Percentiles rank a stretch among this genome's conserved stretches.
Evolutionary conservation across 768 basidiomycete genomes (phyloP).

Genomic region (Cantharellus cinnabarinus): DNA sequence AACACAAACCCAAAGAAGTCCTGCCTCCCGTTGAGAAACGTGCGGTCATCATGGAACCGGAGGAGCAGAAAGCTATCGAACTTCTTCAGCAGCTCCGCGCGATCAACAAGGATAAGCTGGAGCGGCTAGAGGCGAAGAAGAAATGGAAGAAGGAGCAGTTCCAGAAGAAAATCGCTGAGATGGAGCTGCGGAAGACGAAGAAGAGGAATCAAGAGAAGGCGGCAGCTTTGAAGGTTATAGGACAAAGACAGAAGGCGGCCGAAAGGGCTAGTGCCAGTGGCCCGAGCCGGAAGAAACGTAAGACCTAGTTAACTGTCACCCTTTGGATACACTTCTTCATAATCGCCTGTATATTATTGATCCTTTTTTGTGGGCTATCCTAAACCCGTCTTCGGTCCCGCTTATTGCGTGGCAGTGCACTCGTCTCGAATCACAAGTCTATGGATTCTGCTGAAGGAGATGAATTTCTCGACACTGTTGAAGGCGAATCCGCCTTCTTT

Average conservation of each 20-base stretch:
- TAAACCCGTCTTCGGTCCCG: not conserved
- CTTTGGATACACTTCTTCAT: too few species aligned
- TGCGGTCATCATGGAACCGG: slow-evolving; percentile 85
- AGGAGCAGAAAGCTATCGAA: slow-evolving; percentile 82
- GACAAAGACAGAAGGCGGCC: slow-evolving; percentile 47
- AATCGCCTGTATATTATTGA: too few species aligned
- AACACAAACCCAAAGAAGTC: slow-evolving; percentile 64
- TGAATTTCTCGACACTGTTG: slow-evolving; percentile 43
- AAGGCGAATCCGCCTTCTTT: slow-evolving; percentile 75
- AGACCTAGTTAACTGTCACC: too few species aligned
- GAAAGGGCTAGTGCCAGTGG: not conserved
- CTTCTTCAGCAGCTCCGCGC: slow-evolving; percentile 87
- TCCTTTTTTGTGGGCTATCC: too few species aligned
- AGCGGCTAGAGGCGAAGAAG: slow-evolving; percentile 66
- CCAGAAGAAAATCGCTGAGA: slow-evolving; percentile 52
- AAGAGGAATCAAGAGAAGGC: slow-evolving; percentile 63
- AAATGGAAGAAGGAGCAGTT: slow-evolving; percentile 48
- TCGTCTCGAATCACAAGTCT: not conserved
- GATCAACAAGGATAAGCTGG: slow-evolving; percentile 72
- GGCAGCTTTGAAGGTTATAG: slow-evolving; percentile 49
- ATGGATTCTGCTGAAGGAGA: not conserved
- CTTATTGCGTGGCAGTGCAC: not conserved
- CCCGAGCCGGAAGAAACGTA: slow-evolving; percentile 21
- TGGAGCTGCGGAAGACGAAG: slow-evolving; percentile 36
- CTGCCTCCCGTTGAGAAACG: slow-evolving; percentile 74